These are phyloP conservation scores for Penicillium nordicum DNA, from an alignment of 2,329 filamentous ascomycete species.

Conservation along the genomic window DNA sequence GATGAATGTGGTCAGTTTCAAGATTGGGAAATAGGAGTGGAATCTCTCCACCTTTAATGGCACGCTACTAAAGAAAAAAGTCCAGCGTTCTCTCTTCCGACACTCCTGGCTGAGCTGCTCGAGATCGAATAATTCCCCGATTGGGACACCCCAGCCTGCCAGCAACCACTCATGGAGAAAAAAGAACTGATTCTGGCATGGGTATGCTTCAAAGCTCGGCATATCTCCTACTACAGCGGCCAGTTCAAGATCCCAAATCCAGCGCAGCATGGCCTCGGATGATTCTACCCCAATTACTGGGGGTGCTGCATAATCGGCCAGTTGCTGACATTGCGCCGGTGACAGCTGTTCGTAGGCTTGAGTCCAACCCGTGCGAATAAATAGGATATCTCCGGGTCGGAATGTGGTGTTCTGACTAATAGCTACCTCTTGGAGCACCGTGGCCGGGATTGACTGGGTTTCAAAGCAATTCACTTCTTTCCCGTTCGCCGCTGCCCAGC, in stretches of 20 bases:
- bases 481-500: slow-evolving; percentile 42
- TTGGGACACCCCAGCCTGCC: slow-evolving; percentile 50
- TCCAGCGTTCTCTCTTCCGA: slow-evolving; percentile 35
- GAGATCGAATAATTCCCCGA: slow-evolving; percentile 47
- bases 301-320: slow-evolving; percentile 31
- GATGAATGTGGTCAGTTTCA: neutral
- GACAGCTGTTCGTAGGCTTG: slow-evolving; percentile 42
- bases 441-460: slow-evolving; percentile 44
- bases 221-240: slow-evolving; percentile 57
- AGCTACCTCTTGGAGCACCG: slow-evolving; percentile 45
- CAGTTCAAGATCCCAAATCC: slow-evolving; percentile 58
- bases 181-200: slow-evolving; percentile 28
- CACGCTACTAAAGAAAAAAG: slow-evolving; percentile 50
- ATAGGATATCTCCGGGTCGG: slow-evolving; percentile 53
- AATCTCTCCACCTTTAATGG: slow-evolving; percentile 43
- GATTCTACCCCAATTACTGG: slow-evolving; percentile 48
- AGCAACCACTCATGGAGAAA: slow-evolving; percentile 36
- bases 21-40: neutral
- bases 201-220: slow-evolving; percentile 52
- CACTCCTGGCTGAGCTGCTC: slow-evolving; percentile 42
- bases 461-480: slow-evolving; percentile 42
- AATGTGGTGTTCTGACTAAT: slow-evolving; percentile 45
- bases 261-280: slow-evolving; percentile 49
- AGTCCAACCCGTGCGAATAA: slow-evolving; percentile 55
- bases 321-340: slow-evolving; percentile 36